Evolutionary conservation across 495 filamentous ascomycete genomes (phyloP).

Genomic region (Xylaria flabelliformis): DNA sequence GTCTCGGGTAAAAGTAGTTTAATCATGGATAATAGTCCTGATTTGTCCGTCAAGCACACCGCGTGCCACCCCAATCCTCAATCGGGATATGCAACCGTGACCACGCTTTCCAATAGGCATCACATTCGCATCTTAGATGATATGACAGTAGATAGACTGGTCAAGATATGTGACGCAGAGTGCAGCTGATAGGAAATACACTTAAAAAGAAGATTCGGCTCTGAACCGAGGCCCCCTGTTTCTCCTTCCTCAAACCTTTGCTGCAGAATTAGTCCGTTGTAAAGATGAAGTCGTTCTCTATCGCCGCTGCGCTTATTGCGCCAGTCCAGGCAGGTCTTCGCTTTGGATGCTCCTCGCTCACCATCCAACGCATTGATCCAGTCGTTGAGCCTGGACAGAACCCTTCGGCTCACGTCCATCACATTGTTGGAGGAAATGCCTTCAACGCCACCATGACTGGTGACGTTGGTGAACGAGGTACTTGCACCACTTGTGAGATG

Average conservation of each 20-base stretch:
- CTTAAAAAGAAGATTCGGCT: slow-evolving; percentile 16
- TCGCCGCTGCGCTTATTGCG: slow-evolving; percentile 45
- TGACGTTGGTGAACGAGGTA: slow-evolving; percentile 49
- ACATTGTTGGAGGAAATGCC: slow-evolving; percentile 57
- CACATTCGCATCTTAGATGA: slow-evolving; percentile 1
- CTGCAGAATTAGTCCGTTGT: slow-evolving; percentile 25
- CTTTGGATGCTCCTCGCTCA: slow-evolving; percentile 55
- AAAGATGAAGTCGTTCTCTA: slow-evolving; percentile 54
- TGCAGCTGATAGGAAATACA: background rate
- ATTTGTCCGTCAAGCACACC: slow-evolving; percentile 22
- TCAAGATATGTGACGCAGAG: background rate
- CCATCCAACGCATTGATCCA: slow-evolving; percentile 55
- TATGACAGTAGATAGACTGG: background rate
- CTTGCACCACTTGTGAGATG: slow-evolving; percentile 55
- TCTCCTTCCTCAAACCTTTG: slow-evolving; percentile 32
- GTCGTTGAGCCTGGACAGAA: slow-evolving; percentile 52
- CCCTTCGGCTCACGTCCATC: slow-evolving; percentile 56
- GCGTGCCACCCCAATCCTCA: slow-evolving; percentile 13
- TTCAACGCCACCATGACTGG: slow-evolving; percentile 56
- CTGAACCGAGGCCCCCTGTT: slow-evolving; percentile 20
- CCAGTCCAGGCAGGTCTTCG: slow-evolving; percentile 52
- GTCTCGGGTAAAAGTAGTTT: slow-evolving; percentile 36
- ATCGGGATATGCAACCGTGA: slow-evolving; percentile 24
- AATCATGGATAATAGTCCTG: slow-evolving; percentile 26
- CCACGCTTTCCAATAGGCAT: slow-evolving; percentile 22